Percentiles rank a stretch among this genome's conserved stretches.
Evolutionary conservation across 2,329 filamentous ascomycete species (phyloP).

Genomic region (Fusarium burgessii): DNA sequence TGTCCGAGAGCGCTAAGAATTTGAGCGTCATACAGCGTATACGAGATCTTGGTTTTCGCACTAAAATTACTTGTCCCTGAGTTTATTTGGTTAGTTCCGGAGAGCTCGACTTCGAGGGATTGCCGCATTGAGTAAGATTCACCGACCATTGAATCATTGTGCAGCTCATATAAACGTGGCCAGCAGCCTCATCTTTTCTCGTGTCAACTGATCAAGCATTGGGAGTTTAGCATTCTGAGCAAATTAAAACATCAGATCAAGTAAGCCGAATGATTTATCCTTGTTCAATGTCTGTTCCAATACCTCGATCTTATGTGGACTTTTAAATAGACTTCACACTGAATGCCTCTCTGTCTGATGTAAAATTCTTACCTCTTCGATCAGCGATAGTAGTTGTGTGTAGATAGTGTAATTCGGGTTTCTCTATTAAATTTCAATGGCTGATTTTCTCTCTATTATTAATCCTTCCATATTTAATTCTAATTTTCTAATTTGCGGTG

Average conservation of each 20-base stretch:
- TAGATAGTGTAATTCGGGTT: no score
- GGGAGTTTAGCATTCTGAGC: neutral
- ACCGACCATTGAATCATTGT: conserved; percentile 21
- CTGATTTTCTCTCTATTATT: no score
- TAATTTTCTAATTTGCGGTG: neutral
- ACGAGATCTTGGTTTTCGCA: neutral
- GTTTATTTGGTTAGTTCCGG: conserved; percentile 26
- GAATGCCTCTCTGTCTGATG: no score
- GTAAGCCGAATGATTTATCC: neutral
- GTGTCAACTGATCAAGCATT: neutral
- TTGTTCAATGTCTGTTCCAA: neutral
- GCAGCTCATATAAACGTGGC: neutral
- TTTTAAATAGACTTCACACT: no score
- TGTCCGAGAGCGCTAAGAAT: conserved; percentile 19
- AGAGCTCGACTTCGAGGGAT: conserved; percentile 13
- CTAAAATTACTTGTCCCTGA: conserved; percentile 4
- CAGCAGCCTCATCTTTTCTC: neutral
- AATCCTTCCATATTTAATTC: neutral
- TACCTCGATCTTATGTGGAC: neutral
- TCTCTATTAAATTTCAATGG: no score
- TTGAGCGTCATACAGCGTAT: conserved; percentile 1
- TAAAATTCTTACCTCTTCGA: no score
- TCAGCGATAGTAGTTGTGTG: neutral
- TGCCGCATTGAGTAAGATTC: conserved; percentile 18
- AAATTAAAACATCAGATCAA: neutral